A percentile compares a stretch with the other conserved stretches of the same genome.
Conservation (phyloP, 192 early-diverging fungal genomes). For the Coemansia sp. region DNA sequence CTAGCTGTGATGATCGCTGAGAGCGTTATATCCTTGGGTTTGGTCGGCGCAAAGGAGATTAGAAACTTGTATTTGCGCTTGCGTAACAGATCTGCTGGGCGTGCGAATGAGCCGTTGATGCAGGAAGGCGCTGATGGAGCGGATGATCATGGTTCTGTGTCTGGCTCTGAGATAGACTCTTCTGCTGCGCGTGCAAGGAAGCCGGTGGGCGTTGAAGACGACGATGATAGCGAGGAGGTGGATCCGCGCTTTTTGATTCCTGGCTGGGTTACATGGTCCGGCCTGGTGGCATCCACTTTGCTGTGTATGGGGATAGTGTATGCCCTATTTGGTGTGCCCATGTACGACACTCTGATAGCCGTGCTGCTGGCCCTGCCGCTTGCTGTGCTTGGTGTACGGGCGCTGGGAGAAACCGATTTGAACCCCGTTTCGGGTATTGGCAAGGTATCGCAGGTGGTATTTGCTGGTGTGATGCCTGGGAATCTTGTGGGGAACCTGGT, state of each 20-base stretch:
- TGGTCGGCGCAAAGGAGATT: constrained; percentile 51
- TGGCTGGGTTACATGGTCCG: constrained; percentile 57
- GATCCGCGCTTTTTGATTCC: constrained; percentile 57
- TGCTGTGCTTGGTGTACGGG: constrained; percentile 76
- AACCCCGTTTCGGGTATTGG: constrained; percentile 82
- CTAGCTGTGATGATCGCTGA: constrained; percentile 78
- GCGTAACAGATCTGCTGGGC: background rate
- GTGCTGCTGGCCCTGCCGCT: constrained; percentile 70
- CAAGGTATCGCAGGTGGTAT: constrained; percentile 80
- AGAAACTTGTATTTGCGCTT: constrained; percentile 10
- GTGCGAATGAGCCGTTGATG: background rate
- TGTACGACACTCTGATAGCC: constrained; percentile 64
- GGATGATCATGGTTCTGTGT: too few species aligned
- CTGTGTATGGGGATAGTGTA: constrained; percentile 62
- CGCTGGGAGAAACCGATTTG: constrained; percentile 77
- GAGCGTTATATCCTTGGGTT: constrained; percentile 57
- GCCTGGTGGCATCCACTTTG: constrained; percentile 58
- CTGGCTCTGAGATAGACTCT: too few species aligned
- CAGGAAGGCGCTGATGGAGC: too few species aligned
- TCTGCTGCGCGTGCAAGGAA: background rate
- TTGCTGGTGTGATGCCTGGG: constrained; percentile 72
- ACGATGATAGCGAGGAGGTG: constrained; percentile 22
- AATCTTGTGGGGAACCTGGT: constrained; percentile 70
- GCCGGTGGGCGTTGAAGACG: background rate
- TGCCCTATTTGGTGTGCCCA: constrained; percentile 65